Evolutionary conservation across 306 rosid species (phyloP).

Genomic region (Cucumis melo): DNA sequence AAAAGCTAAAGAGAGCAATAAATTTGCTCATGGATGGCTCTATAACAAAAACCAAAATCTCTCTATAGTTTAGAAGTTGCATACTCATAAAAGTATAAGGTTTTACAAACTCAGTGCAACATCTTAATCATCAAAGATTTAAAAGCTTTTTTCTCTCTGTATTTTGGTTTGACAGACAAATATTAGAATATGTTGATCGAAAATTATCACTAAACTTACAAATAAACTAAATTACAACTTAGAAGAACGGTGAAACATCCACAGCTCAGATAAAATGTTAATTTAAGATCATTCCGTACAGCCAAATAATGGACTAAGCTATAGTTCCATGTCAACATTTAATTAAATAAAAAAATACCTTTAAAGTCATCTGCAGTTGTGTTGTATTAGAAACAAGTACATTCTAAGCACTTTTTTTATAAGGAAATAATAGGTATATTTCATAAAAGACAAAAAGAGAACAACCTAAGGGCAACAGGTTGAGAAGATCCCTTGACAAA

Average conservation of each 20-base stretch:
- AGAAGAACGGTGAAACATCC: neutral
- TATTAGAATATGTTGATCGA: neutral
- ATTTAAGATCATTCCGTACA: neutral
- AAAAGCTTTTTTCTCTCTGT: neutral
- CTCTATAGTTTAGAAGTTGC: neutral
- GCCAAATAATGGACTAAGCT: neutral
- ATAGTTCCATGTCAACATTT: neutral
- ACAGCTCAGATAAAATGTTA: neutral
- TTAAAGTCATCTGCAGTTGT: neutral
- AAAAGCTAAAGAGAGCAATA: neutral
- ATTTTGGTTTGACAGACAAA: neutral
- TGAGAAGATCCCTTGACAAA: too few relatives aligned
- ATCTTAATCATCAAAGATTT: neutral
- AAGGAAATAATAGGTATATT: too few relatives aligned
- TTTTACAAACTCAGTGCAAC: neutral
- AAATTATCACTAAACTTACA: neutral
- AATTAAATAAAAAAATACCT: neutral
- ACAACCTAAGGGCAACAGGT: too few relatives aligned
- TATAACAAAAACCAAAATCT: neutral
- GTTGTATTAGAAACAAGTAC: neutral
- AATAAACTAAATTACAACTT: neutral
- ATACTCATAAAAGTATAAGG: neutral
- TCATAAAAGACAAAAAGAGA: too few relatives aligned
- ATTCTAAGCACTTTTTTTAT: neutral
- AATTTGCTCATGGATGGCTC: neutral